Evolutionary conservation across 352 stramenopile genomes (phyloP), one percentile per base, ranked within the genome.

Genomic region (Pythium dissimile): DNA sequence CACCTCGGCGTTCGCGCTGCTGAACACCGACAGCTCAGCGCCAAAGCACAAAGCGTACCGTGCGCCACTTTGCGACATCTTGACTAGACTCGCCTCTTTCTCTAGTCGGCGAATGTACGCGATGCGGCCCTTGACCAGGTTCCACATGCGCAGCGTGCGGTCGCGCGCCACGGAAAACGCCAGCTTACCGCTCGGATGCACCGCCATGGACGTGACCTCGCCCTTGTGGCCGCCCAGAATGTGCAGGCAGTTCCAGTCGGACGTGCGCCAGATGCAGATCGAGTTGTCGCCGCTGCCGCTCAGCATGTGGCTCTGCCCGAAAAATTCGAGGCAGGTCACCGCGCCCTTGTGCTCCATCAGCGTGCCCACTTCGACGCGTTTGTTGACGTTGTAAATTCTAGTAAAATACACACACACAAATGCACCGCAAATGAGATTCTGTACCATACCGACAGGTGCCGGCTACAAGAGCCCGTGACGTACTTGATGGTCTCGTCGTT

Each of bases 401-500:
- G 5, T 42, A 35, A 18, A 5, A 66, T 16, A 32, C 12, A 66
- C 21, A 59, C 10, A 57, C 4, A 46, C 31, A 44, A 55, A 21
- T 7, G 4, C 9, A 11, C 1, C 27, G 35, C 18, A 53, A n/a
- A n/a, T n/a, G n/a, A n/a, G n/a, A n/a, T n/a, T n/a, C n/a, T n/a
- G n/a, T n/a, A n/a, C n/a, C 16, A 9, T 5, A 30, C 35, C 18
- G 5, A 30, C 16, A 27, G 13, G 20, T 20, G 12, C 34, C 34
- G 13, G 16, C 34, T 6, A 54, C 9, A 34, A 45, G 46, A 3
- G 12, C 20, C 20, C 2, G 2, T 1, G 30, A 50, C 66, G 51
- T 54, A 94, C 85, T 93, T 94, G 79, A 95, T 89, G 70, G 86
- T 88, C 69, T 95, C 86, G 71, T 95, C 86, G 54, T 77, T 91